Conservation (phyloP, 768 basidiomycete species). For the Pilatotrama ljubarskyi region DNA sequence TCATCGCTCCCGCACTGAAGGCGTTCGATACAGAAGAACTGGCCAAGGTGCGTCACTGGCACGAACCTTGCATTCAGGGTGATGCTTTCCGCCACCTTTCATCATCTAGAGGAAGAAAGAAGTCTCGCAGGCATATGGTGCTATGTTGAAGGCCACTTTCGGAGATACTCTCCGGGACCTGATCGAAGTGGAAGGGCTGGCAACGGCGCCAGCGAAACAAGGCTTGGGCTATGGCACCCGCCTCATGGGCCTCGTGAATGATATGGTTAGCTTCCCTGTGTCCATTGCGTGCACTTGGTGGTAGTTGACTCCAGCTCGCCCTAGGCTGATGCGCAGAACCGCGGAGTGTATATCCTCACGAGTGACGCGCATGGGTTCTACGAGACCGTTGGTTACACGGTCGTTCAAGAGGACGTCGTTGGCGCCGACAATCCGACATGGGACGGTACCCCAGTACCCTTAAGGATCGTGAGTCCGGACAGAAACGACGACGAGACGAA, state of each 20-base stretch:
- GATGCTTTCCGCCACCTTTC: background rate
- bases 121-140: background rate
- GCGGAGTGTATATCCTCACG: background rate
- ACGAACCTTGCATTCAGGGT: too few relatives aligned
- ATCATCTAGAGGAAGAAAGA: background rate
- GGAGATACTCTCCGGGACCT: background rate
- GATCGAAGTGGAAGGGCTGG: slow-evolving; percentile 2
- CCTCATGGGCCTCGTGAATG: slow-evolving; percentile 3
- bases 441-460: background rate
- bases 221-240: slow-evolving; percentile 6
- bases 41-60: background rate
- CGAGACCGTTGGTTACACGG: slow-evolving; percentile 5
- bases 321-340: slow-evolving; percentile 1
- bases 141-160: background rate
- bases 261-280: background rate
- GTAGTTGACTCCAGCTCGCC: background rate
- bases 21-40: background rate
- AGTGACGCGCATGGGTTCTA: slow-evolving; percentile 4
- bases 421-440: slow-evolving; percentile 6
- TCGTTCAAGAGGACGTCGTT: background rate
- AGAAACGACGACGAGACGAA: too few relatives aligned
- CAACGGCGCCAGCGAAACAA: slow-evolving; percentile 2
- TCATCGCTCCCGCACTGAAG: background rate
- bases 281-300: background rate
- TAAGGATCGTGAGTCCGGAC: background rate